A percentile compares a stretch with the other conserved stretches of the same genome.
These are phyloP conservation scores for Babesia gibsoni DNA, from an alignment of 169 alveolate species.

Conservation along the genomic window DNA sequence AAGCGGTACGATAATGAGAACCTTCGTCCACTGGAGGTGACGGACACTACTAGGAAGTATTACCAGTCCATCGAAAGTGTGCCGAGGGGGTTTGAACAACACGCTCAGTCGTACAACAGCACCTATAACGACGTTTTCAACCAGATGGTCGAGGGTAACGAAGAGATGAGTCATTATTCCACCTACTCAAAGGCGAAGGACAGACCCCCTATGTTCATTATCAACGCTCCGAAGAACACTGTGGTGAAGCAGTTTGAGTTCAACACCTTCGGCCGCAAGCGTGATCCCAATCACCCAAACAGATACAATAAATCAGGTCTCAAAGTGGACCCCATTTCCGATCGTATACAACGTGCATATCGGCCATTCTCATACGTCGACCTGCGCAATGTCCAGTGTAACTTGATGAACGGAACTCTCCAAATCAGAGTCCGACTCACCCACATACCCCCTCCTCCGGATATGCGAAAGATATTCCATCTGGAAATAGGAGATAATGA, in stretches of 20 bases:
- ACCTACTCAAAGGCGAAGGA: conserved; percentile 15
- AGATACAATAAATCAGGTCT: conserved; percentile 4
- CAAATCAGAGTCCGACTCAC: conserved; percentile 40
- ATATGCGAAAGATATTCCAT: conserved; percentile 15
- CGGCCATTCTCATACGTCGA: conserved; percentile 59
- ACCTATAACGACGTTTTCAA: conserved; percentile 54
- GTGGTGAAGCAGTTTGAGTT: conserved; percentile 59
- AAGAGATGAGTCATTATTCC: conserved; percentile 17
- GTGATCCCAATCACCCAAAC: conserved; percentile 40
- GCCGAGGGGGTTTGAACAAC: conserved; percentile 47
- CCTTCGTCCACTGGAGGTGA: conserved; percentile 7
- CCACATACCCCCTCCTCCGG: conserved; percentile 63
- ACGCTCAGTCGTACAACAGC: conserved; percentile 54
- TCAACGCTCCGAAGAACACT: conserved; percentile 58
- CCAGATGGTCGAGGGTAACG: conserved; percentile 37
- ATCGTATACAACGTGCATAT: conserved; percentile 60
- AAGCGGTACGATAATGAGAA: conserved; percentile 1
- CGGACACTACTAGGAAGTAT: conserved; percentile 21
- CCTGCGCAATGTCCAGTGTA: conserved; percentile 35
- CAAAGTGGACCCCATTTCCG: conserved; percentile 25
- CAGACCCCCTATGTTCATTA: conserved; percentile 51
- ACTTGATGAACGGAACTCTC: conserved; percentile 34
- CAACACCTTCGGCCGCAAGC: conserved; percentile 43
- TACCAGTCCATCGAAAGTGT: conserved; percentile 44
- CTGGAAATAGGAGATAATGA: conserved; percentile 33